These are phyloP conservation scores for Vitis hybrid DNA, from an alignment of 177 flowering plant genomes.

Conservation along the genomic window DNA sequence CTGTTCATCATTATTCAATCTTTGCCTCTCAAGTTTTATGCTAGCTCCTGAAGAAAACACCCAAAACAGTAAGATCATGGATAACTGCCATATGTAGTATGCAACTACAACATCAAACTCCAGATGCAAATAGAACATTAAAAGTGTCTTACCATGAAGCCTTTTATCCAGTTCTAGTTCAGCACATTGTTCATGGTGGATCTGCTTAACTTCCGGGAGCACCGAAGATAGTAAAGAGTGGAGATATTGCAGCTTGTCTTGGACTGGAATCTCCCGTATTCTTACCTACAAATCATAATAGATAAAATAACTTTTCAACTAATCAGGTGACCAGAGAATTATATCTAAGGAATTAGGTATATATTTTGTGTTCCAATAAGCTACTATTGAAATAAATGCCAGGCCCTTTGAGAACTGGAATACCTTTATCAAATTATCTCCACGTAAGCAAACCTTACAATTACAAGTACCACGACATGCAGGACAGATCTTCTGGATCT, in stretches of 20 bases:
- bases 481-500: slow-evolving; percentile 79
- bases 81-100: neutral
- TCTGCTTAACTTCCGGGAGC: slow-evolving; percentile 75
- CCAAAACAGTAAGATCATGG: slow-evolving; percentile 13
- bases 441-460: slow-evolving; percentile 75
- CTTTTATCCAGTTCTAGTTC: slow-evolving; percentile 79
- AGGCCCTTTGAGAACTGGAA: slow-evolving; percentile 1
- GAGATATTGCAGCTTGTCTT: slow-evolving; percentile 76
- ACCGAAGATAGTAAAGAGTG: slow-evolving; percentile 73
- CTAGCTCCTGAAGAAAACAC: slow-evolving; percentile 52
- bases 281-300: slow-evolving; percentile 47
- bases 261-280: slow-evolving; percentile 69
- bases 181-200: slow-evolving; percentile 71
- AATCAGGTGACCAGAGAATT: neutral
- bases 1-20: slow-evolving; percentile 85
- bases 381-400: neutral
- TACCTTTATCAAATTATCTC: slow-evolving; percentile 88
- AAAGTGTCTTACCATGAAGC: slow-evolving; percentile 59
- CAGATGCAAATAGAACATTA: slow-evolving; percentile 9
- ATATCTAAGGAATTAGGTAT: too few species aligned
- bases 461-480: slow-evolving; percentile 87
- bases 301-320: neutral
- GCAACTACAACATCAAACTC: slow-evolving; percentile 2
- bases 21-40: slow-evolving; percentile 62
- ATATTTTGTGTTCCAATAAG: neutral